These are phyloP conservation scores for Phaeomoniella chlamydospora DNA, from an alignment of 2,329 filamentous ascomycete genomes.

Conservation along the genomic window DNA sequence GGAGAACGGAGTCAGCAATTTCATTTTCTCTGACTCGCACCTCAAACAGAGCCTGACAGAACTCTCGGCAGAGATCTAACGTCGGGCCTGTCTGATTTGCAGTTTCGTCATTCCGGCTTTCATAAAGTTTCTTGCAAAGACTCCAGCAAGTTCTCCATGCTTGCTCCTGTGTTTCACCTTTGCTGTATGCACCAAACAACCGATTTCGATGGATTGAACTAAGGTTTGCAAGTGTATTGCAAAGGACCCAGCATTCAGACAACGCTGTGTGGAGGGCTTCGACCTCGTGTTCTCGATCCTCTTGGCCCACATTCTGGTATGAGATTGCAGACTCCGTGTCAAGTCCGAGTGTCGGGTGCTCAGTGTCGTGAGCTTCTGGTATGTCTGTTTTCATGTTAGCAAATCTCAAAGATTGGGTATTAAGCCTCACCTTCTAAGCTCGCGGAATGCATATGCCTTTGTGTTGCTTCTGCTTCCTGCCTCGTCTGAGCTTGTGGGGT, in stretches of 20 bases:
- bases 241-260: conserved; percentile 84
- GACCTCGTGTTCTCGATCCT: conserved; percentile 40
- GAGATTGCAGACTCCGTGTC: conserved; percentile 13
- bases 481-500: conserved; percentile 76
- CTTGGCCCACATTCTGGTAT: conserved; percentile 19
- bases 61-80: conserved; percentile 76
- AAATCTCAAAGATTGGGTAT: conserved; percentile 1
- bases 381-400: conserved; percentile 17
- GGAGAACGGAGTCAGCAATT: conserved; percentile 66
- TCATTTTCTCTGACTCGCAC: conserved; percentile 66
- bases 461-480: conserved; percentile 50
- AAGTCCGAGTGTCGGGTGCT: conserved; percentile 3
- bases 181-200: conserved; percentile 56
- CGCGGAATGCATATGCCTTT: conserved; percentile 44
- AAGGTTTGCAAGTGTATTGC: conserved; percentile 74
- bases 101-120: conserved; percentile 58
- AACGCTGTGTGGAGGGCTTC: conserved; percentile 62
- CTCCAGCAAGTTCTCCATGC: conserved; percentile 94
- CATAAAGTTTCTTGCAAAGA: conserved; percentile 77
- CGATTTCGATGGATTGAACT: conserved; percentile 72
- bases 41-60: conserved; percentile 85
- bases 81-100: conserved; percentile 58
- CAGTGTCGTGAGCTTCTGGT: conserved; percentile 15
- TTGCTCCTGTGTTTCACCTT: conserved; percentile 65
- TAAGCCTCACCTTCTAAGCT: conserved; percentile 59